phyloP scores from a whole-genome alignment of 768 basidiomycete genomes.

The Mycena leptocephala region DNA sequence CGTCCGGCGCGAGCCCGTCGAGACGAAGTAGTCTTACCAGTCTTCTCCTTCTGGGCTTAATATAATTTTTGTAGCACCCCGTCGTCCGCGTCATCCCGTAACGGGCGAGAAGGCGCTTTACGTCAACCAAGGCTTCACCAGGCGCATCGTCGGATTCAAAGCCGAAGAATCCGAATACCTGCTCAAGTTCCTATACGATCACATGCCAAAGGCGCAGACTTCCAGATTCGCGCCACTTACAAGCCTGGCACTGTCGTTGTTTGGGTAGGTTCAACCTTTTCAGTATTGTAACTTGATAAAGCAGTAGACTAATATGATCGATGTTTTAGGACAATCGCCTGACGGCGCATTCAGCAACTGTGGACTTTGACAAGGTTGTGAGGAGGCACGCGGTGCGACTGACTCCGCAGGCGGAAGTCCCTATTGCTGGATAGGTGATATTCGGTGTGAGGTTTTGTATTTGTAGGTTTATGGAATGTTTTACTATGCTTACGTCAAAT shows the following conservation, averaged over 20 bases:
- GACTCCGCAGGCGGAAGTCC: conserved; percentile 62
- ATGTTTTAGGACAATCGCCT: conserved; percentile 58
- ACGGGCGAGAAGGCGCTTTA: conserved; percentile 79
- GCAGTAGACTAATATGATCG: too few relatives aligned
- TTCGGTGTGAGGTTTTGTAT: neutral
- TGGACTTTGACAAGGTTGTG: conserved; percentile 50
- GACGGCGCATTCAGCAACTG: conserved; percentile 57
- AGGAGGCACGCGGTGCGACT: conserved; percentile 59
- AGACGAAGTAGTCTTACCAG: conserved; percentile 53
- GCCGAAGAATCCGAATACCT: conserved; percentile 70
- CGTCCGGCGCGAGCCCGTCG: conserved; percentile 66
- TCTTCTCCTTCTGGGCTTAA: conserved; percentile 1
- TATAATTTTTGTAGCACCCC: conserved; percentile 59
- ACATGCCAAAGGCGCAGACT: conserved; percentile 67
- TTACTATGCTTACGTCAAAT: too few relatives aligned
- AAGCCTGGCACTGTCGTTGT: conserved; percentile 70
- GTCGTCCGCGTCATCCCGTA: conserved; percentile 73
- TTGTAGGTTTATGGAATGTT: neutral
- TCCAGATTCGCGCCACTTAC: conserved; percentile 66
- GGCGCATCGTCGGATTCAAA: conserved; percentile 70
- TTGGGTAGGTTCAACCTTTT: too few relatives aligned
- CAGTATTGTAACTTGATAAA: too few relatives aligned
- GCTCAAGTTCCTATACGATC: conserved; percentile 70
- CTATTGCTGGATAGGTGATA: conserved; percentile 48
- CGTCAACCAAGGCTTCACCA: conserved; percentile 71